These are phyloP conservation scores for Pseudocercospora macadamiae DNA, from an alignment of 2,329 filamentous ascomycete species.

Conservation along the genomic window DNA sequence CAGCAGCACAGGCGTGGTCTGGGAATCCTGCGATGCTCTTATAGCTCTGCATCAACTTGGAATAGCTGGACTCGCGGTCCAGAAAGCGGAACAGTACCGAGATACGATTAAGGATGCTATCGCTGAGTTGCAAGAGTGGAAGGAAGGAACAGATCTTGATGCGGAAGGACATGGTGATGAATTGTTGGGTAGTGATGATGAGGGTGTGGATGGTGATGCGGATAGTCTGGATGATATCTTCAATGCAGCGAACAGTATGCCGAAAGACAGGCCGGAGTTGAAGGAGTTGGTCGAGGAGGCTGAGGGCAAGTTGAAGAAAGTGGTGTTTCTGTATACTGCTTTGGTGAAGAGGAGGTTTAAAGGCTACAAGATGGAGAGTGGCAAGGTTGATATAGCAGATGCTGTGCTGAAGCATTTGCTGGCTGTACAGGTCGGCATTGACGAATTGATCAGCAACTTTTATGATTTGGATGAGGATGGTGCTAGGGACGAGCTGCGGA, in stretches of 20 bases:
- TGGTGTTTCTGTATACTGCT: conserved; percentile 69
- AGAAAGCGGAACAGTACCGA: conserved; percentile 72
- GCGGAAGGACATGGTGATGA: conserved; percentile 40
- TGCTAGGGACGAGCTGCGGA: conserved; percentile 62
- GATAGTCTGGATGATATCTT: conserved; percentile 71
- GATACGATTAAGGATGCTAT: conserved; percentile 80
- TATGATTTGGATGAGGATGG: conserved; percentile 67
- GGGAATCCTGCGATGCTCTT: conserved; percentile 80
- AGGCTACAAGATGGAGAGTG: conserved; percentile 20
- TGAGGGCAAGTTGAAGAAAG: conserved; percentile 67
- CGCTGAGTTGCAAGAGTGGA: conserved; percentile 86
- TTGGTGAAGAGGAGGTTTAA: conserved; percentile 71
- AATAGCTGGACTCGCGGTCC: conserved; percentile 69
- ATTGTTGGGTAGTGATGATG: conserved; percentile 41
- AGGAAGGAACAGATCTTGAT: conserved; percentile 62
- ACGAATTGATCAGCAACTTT: conserved; percentile 71
- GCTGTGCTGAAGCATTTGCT: conserved; percentile 60
- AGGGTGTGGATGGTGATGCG: conserved; percentile 42
- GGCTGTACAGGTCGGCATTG: conserved; percentile 66
- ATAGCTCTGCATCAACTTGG: conserved; percentile 66
- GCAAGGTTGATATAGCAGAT: conserved; percentile 51
- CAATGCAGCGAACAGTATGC: conserved; percentile 63
- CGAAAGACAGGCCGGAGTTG: conserved; percentile 66
- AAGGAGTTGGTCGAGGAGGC: conserved; percentile 67
- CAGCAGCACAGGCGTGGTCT: conserved; percentile 74